phyloP scores from a whole-genome alignment of 2,329 filamentous ascomycete genomes.

The Bisporella sp. region DNA sequence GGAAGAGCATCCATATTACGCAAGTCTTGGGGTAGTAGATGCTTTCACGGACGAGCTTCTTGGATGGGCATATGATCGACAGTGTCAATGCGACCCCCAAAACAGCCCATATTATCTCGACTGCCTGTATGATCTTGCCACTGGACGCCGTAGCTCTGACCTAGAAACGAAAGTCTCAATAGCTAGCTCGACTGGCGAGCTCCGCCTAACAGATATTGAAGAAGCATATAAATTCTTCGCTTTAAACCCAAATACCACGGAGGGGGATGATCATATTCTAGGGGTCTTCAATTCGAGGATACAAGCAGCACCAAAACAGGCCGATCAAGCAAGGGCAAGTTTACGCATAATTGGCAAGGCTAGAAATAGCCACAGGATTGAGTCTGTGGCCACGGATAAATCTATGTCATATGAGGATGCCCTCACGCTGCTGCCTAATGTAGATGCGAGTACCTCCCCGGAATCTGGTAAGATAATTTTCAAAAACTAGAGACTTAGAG shows the following conservation, averaged over 20 bases:
- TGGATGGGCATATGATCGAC: slow-evolving; percentile 54
- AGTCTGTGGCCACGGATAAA: slow-evolving; percentile 46
- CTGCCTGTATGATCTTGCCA: slow-evolving; percentile 54
- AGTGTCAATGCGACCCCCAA: slow-evolving; percentile 46
- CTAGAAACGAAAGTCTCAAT: slow-evolving; percentile 51
- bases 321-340: slow-evolving; percentile 47
- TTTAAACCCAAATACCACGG: slow-evolving; percentile 38
- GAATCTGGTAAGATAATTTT: background rate
- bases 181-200: slow-evolving; percentile 50
- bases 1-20: slow-evolving; percentile 40
- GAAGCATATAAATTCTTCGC: slow-evolving; percentile 53
- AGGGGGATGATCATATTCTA: slow-evolving; percentile 53
- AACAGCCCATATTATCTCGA: slow-evolving; percentile 56
- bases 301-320: slow-evolving; percentile 44
- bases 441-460: background rate
- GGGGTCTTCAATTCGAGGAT: slow-evolving; percentile 53
- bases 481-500: background rate
- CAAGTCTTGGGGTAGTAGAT: slow-evolving; percentile 53
- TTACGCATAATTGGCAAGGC: slow-evolving; percentile 53
- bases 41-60: slow-evolving; percentile 58
- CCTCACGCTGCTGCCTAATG: slow-evolving; percentile 45
- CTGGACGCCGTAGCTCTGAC: slow-evolving; percentile 39
- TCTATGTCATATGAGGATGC: slow-evolving; percentile 58
- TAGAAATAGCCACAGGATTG: slow-evolving; percentile 49
- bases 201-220: slow-evolving; percentile 47